A percentile compares a stretch with the other conserved stretches of the same genome.
Conservation (phyloP, 192 early-diverging fungal genomes). For the Diversispora epigaea region DNA sequence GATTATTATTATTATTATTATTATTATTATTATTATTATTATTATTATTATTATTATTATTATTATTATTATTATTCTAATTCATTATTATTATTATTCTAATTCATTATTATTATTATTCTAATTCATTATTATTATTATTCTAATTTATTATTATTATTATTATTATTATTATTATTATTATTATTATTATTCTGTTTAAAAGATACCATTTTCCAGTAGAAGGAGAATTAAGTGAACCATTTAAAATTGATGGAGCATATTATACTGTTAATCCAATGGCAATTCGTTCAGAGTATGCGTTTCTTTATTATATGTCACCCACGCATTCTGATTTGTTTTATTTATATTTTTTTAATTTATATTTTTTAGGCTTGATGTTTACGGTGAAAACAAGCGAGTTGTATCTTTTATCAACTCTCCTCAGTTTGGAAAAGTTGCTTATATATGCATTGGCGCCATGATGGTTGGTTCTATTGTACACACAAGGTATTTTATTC, state of each 20-base stretch:
- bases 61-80: neutral
- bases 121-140: neutral
- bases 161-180: neutral
- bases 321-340: neutral
- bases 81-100: neutral
- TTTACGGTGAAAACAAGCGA: constrained; percentile 78
- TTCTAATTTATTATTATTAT: neutral
- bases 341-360: neutral
- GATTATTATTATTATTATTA: neutral
- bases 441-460: constrained; percentile 71
- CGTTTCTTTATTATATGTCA: neutral
- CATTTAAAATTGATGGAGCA: constrained; percentile 55
- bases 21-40: neutral
- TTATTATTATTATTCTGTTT: neutral
- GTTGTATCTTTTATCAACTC: constrained; percentile 64
- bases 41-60: neutral
- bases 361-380: constrained; percentile 52
- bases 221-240: constrained; percentile 58
- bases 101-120: neutral
- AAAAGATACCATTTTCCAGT: constrained; percentile 73
- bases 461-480: constrained; percentile 85
- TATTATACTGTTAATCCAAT: constrained; percentile 87
- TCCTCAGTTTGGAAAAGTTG: constrained; percentile 66
- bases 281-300: constrained; percentile 61
- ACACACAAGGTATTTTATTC: constrained; percentile 48